Conservation (phyloP, 176 grass and related monocot species). For the Alopecurus myosuroides region DNA sequence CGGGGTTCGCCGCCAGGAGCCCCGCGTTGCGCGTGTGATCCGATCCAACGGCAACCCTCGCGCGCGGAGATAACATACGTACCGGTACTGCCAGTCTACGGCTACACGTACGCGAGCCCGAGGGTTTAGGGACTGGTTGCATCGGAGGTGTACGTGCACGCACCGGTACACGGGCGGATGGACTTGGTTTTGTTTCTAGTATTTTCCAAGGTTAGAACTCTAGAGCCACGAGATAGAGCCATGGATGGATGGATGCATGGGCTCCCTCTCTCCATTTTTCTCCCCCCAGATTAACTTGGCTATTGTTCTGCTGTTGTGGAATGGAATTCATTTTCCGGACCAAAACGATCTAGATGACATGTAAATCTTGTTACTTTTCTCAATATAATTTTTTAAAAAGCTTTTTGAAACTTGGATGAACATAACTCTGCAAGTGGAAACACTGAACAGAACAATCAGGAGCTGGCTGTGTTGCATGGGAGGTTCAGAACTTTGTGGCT, state of each 20-base stretch:
- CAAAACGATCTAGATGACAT: background rate
- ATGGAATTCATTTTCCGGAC: conserved; percentile 13
- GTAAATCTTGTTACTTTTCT: background rate
- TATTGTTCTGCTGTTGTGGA: conserved; percentile 40
- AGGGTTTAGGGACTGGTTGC: conserved; percentile 12
- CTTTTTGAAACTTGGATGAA: background rate
- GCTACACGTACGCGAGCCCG: background rate
- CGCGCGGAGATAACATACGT: background rate
- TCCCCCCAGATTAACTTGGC: conserved; percentile 23
- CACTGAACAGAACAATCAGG: background rate
- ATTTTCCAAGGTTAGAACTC: conserved; percentile 41
- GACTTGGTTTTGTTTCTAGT: conserved; percentile 8
- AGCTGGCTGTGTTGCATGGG: background rate
- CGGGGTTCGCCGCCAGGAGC: conserved; percentile 13
- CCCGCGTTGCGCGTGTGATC: conserved; percentile 43
- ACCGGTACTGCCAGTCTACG: background rate
- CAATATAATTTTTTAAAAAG: background rate
- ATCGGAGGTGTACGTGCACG: background rate
- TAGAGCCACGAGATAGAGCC: conserved; percentile 21
- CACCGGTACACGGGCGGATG: background rate
- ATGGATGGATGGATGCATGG: background rate
- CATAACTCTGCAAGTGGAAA: background rate
- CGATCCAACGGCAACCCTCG: background rate
- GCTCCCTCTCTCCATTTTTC: background rate
- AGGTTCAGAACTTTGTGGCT: background rate